phyloP scores from a whole-genome alignment of 805 yeast genomes.

The Wickerhamomyces queroliae region DNA sequence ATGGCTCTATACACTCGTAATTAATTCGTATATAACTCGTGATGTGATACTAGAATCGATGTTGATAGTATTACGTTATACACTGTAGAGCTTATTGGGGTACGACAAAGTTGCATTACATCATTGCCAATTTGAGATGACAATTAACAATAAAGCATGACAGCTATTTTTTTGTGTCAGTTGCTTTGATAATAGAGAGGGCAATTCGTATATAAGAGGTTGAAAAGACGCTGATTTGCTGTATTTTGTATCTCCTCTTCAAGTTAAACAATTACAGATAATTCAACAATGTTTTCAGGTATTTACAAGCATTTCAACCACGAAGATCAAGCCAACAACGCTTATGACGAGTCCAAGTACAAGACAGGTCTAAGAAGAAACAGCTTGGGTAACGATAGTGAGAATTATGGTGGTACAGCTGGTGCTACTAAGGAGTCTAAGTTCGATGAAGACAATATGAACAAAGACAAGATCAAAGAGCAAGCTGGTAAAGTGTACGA shows the following conservation, averaged over 20 bases:
- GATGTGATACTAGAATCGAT: slow-evolving; percentile 33
- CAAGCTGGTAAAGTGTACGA: slow-evolving; percentile 14
- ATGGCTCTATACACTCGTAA: slow-evolving; percentile 32
- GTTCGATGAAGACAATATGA: slow-evolving; percentile 1
- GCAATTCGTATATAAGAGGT: neutral
- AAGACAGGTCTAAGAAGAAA: neutral
- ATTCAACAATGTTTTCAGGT: neutral
- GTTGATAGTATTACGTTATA: slow-evolving; percentile 25
- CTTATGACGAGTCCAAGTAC: neutral
- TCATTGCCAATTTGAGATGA: too few relatives aligned
- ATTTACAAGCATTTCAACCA: neutral
- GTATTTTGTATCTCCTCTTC: too few relatives aligned
- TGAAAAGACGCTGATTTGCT: too few relatives aligned
- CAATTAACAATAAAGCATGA: too few relatives aligned
- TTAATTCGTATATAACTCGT: too few relatives aligned
- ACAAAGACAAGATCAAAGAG: slow-evolving; percentile 9
- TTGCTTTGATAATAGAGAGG: too few relatives aligned
- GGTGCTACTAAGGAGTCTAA: slow-evolving; percentile 7
- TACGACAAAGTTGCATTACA: too few relatives aligned
- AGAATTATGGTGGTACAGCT: slow-evolving; percentile 13
- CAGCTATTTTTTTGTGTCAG: too few relatives aligned
- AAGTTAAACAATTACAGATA: too few relatives aligned
- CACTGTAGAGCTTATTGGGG: too few relatives aligned
- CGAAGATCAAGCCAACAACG: neutral
- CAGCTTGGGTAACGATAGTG: neutral